Percentiles rank a stretch among this genome's conserved stretches.
Evolutionary conservation across 2,329 filamentous ascomycete genomes (phyloP).

Genomic region (Talaromyces sp.): DNA sequence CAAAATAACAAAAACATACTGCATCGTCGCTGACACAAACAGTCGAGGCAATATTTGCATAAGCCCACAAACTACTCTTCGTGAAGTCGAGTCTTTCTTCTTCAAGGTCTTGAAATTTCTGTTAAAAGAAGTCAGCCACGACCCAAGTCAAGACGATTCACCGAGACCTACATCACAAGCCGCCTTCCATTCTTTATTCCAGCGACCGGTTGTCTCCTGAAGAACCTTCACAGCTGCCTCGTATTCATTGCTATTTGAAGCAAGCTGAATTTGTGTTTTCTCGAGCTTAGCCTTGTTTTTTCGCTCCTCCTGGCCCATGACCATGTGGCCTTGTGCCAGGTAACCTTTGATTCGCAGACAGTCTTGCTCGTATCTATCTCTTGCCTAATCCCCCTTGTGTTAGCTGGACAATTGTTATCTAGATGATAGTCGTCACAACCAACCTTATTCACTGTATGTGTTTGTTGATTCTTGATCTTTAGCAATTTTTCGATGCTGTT

Average conservation of each 20-base stretch:
- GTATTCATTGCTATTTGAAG: conserved; percentile 87
- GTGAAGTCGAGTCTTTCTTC: conserved; percentile 96
- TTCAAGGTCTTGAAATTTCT: conserved; percentile 98
- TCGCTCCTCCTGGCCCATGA: conserved; percentile 98
- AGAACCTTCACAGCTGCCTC: conserved; percentile 88
- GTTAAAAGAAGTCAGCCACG: conserved; percentile 23
- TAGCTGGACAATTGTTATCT: neutral
- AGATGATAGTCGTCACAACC: conserved; percentile 22
- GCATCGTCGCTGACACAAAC: conserved; percentile 97
- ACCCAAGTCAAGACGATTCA: neutral
- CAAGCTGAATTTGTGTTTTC: conserved; percentile 95
- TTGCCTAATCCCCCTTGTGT: conserved; percentile 54
- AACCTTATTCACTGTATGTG: conserved; percentile 85
- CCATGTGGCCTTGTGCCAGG: conserved; percentile 97
- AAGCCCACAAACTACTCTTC: conserved; percentile 96
- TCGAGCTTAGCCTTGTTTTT: conserved; percentile 99
- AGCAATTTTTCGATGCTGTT: conserved; percentile 89
- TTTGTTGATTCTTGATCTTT: conserved; percentile 91
- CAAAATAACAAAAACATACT: conserved; percentile 37
- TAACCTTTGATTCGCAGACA: conserved; percentile 98
- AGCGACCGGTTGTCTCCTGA: conserved; percentile 89
- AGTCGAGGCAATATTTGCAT: conserved; percentile 94
- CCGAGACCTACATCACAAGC: conserved; percentile 64
- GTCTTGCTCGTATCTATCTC: conserved; percentile 95
- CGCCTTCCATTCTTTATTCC: conserved; percentile 98